Conservation (phyloP, 352 stramenopile genomes). For the Phytophthora tentaculata region DNA sequence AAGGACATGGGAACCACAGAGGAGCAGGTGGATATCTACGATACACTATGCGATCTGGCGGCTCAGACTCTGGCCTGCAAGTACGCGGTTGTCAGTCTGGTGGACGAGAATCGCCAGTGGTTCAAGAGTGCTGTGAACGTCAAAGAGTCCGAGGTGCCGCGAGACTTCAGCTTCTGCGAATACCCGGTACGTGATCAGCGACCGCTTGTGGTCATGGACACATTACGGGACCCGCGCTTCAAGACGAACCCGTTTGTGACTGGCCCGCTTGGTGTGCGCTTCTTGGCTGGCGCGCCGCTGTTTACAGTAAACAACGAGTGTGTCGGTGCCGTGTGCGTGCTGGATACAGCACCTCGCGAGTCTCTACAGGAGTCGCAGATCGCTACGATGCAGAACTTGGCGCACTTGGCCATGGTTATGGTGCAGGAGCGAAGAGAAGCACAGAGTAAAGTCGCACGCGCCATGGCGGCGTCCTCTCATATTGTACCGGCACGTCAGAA, state of each 20-base stretch:
- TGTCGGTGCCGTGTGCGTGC: slow-evolving; percentile 78
- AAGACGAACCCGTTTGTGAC: slow-evolving; percentile 90
- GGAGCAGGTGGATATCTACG: slow-evolving; percentile 85
- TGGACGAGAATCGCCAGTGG: slow-evolving; percentile 95
- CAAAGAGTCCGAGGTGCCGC: slow-evolving; percentile 74
- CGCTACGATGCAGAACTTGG: slow-evolving; percentile 86
- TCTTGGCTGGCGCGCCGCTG: slow-evolving; percentile 94
- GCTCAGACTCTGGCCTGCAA: slow-evolving; percentile 80
- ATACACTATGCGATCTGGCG: slow-evolving; percentile 81
- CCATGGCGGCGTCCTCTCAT: slow-evolving; percentile 52
- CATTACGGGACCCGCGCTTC: slow-evolving; percentile 89
- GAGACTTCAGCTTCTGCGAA: slow-evolving; percentile 88
- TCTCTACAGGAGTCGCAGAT: slow-evolving; percentile 76
- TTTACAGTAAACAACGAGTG: slow-evolving; percentile 85
- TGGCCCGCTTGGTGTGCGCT: slow-evolving; percentile 90
- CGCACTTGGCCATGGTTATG: slow-evolving; percentile 87
- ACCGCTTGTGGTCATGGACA: slow-evolving; percentile 90
- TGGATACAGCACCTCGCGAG: slow-evolving; percentile 76
- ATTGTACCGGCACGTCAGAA: slow-evolving; percentile 45
- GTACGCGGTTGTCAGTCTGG: slow-evolving; percentile 84
- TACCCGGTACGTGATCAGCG: slow-evolving; percentile 76
- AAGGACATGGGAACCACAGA: slow-evolving; percentile 27
- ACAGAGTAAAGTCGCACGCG: slow-evolving; percentile 54
- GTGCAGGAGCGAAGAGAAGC: slow-evolving; percentile 84
- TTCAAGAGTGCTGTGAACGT: slow-evolving; percentile 92